Conservation (phyloP, 805 yeast species). For the Metschnikowia koreensis region DNA sequence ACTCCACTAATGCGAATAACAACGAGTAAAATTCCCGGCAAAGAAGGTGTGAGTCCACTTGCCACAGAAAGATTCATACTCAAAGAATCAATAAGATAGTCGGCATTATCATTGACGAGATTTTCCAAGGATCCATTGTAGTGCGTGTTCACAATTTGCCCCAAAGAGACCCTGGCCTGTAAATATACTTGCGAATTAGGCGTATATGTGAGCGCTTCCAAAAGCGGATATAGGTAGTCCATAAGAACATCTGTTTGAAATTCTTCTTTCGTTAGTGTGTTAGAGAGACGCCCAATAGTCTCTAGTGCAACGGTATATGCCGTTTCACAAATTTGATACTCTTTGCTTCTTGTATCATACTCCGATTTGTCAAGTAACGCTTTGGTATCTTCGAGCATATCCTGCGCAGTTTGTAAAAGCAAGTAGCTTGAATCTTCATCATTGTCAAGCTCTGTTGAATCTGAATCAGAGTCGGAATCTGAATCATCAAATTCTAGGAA, state of each 20-base stretch:
- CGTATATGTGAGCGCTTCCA: constrained; percentile 65
- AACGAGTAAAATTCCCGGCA: constrained; percentile 67
- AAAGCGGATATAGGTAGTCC: constrained; percentile 68
- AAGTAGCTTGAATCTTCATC: constrained; percentile 30
- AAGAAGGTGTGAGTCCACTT: constrained; percentile 64
- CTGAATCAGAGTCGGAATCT: neutral
- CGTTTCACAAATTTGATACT: constrained; percentile 19
- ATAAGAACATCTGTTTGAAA: constrained; percentile 54
- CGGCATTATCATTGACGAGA: constrained; percentile 66
- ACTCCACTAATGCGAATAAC: constrained; percentile 70
- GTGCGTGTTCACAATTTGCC: constrained; percentile 46
- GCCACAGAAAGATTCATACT: constrained; percentile 68
- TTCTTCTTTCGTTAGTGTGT: constrained; percentile 24
- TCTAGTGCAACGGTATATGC: constrained; percentile 44
- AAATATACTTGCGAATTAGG: constrained; percentile 43
- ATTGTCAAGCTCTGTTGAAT: neutral
- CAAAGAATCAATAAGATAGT: constrained; percentile 78
- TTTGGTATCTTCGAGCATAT: constrained; percentile 37
- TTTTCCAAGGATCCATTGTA: constrained; percentile 51
- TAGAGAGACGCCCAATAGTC: constrained; percentile 37
- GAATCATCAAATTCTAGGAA: constrained; percentile 17
- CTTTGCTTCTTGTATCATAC: neutral
- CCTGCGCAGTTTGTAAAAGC: constrained; percentile 38
- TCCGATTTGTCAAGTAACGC: neutral
- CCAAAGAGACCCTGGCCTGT: constrained; percentile 58